Evolutionary conservation across 108 stramenopile species (phyloP).

Genomic region (Stephanodiscus triporus): DNA sequence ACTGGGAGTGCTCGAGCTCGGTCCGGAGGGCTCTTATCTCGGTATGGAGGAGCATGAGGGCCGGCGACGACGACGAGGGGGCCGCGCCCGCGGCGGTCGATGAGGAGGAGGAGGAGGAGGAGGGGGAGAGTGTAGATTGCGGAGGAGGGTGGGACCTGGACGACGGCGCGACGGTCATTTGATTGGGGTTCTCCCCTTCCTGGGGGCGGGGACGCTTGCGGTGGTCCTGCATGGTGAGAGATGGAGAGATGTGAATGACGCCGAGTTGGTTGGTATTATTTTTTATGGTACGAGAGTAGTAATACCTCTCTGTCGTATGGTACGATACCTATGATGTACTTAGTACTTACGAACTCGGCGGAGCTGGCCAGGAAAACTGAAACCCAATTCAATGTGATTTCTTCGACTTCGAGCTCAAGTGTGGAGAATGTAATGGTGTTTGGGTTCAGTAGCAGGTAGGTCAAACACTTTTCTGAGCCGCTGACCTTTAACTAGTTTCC

Average conservation of each 20-base stretch:
- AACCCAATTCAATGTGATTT: too few species aligned
- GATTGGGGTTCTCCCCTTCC: not conserved
- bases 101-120: not conserved
- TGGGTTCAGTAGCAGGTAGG: too few species aligned
- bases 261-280: not conserved
- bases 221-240: conserved; percentile 9
- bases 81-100: not conserved
- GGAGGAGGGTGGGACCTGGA: conserved; percentile 8
- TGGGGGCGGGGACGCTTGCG: conserved; percentile 55
- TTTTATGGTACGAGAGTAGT: too few species aligned
- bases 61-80: conserved; percentile 8
- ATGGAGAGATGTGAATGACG: too few species aligned
- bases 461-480: too few species aligned
- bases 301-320: too few species aligned
- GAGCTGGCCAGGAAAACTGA: too few species aligned
- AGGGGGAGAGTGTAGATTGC: not conserved
- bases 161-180: conserved; percentile 42
- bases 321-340: too few species aligned
- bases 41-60: conserved; percentile 43
- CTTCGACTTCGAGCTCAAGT: too few species aligned
- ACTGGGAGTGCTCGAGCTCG: conserved; percentile 75
- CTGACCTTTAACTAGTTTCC: too few species aligned
- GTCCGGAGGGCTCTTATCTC: conserved; percentile 69
- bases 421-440: too few species aligned
- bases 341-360: too few species aligned